These are phyloP conservation scores for Tubosaeta brunneosetosa DNA, from an alignment of 768 basidiomycete species.

Conservation along the genomic window DNA sequence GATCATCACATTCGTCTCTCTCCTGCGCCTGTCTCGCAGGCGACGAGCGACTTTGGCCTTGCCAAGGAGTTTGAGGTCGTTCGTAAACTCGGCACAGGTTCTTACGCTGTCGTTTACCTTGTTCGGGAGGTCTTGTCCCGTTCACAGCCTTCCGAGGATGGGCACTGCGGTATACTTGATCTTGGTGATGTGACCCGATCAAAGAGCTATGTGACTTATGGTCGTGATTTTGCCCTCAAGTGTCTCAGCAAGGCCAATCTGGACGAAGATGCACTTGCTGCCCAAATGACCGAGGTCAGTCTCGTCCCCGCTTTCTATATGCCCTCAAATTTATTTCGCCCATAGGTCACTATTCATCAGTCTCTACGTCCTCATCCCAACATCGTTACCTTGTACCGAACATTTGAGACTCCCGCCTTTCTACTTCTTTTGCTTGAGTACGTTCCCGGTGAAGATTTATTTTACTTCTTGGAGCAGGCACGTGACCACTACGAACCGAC, in stretches of 20 bases:
- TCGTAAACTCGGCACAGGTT: slow-evolving; percentile 79
- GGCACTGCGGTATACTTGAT: slow-evolving; percentile 53
- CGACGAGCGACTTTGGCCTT: slow-evolving; percentile 39
- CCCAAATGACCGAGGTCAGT: slow-evolving; percentile 87
- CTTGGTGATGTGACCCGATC: slow-evolving; percentile 38
- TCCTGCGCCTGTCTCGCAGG: slow-evolving; percentile 31
- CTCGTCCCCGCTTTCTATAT: slow-evolving; percentile 5
- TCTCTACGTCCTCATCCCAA: slow-evolving; percentile 85
- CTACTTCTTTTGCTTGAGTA: slow-evolving; percentile 91
- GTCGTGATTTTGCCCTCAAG: slow-evolving; percentile 91
- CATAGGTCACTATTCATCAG: slow-evolving; percentile 89
- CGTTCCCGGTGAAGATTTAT: slow-evolving; percentile 95
- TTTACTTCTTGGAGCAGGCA: slow-evolving; percentile 96
- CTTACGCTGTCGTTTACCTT: slow-evolving; percentile 92
- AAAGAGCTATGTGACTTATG: slow-evolving; percentile 47
- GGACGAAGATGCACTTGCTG: slow-evolving; percentile 76
- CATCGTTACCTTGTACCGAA: slow-evolving; percentile 92
- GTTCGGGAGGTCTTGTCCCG: slow-evolving; percentile 65
- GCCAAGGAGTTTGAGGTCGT: slow-evolving; percentile 80
- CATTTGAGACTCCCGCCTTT: slow-evolving; percentile 88
- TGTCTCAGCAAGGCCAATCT: slow-evolving; percentile 93
- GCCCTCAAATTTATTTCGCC: slow-evolving; percentile 5
- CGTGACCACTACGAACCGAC: slow-evolving; percentile 76
- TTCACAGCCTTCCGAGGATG: slow-evolving; percentile 43
- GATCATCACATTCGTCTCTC: slow-evolving; percentile 63